Percentiles rank a stretch among this genome's conserved stretches.
Evolutionary conservation across 164 flowering plant species (phyloP).

Genomic region (Magnolia sinica): DNA sequence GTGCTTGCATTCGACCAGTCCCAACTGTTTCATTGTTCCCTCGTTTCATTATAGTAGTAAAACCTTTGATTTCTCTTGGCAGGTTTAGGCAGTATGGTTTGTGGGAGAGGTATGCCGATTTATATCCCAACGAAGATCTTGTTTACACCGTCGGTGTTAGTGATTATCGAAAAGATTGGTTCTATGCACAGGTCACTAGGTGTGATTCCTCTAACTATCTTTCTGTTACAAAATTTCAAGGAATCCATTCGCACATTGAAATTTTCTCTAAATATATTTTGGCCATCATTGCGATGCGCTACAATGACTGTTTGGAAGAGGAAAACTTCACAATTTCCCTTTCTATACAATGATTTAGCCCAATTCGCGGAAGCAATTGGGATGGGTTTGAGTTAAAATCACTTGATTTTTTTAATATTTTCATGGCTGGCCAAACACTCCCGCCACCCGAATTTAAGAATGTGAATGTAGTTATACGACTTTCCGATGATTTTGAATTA

Average conservation of each 20-base stretch:
- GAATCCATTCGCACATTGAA: not conserved
- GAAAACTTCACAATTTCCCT: no score
- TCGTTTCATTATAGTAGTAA: not conserved
- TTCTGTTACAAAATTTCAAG: not conserved
- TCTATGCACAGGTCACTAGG: constrained; percentile 79
- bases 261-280: no score
- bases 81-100: constrained; percentile 86
- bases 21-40: not conserved
- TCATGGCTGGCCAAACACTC: no score
- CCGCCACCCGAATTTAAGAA: no score
- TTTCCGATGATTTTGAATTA: not conserved
- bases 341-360: no score
- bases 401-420: no score
- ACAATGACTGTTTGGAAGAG: no score
- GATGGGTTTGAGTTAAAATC: no score
- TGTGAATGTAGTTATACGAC: not conserved
- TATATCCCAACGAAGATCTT: constrained; percentile 65
- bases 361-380: no score
- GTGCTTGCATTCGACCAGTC: not conserved
- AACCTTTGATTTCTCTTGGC: not conserved
- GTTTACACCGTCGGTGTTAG: constrained; percentile 53
- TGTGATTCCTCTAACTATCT: constrained; percentile 11
- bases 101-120: constrained; percentile 77
- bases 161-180: constrained; percentile 70
- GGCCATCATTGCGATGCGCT: no score